Evolutionary conservation across 2,329 filamentous ascomycete species (phyloP).

Genomic region (Beauveria caledonica): DNA sequence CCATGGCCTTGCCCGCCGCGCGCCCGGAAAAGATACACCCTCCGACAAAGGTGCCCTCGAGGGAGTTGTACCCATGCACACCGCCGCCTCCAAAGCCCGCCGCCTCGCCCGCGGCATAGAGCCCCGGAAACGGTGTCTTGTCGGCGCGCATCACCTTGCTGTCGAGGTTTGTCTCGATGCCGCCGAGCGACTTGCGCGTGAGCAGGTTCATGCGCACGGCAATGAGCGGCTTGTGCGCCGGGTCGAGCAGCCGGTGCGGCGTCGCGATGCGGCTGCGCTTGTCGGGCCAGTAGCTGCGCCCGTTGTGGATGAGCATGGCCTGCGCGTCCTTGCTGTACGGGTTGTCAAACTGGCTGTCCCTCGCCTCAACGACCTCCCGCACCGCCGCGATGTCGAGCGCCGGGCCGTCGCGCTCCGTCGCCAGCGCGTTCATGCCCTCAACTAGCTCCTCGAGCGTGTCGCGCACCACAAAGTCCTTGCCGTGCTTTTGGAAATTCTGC

Average conservation of each 20-base stretch:
- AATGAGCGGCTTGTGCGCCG: slow-evolving; percentile 48
- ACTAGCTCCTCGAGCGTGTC: slow-evolving; percentile 48
- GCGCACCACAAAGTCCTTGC: slow-evolving; percentile 51
- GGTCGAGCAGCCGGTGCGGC: slow-evolving; percentile 47
- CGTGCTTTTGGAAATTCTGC: slow-evolving; percentile 50
- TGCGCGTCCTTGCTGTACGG: slow-evolving; percentile 52
- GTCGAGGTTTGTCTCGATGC: slow-evolving; percentile 50
- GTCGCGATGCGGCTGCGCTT: slow-evolving; percentile 40
- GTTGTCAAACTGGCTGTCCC: slow-evolving; percentile 50
- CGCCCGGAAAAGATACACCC: slow-evolving; percentile 56
- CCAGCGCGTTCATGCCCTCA: slow-evolving; percentile 50
- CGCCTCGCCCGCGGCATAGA: slow-evolving; percentile 53
- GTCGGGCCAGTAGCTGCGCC: slow-evolving; percentile 48
- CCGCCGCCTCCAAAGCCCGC: slow-evolving; percentile 55
- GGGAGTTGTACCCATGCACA: slow-evolving; percentile 53
- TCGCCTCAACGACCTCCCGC: slow-evolving; percentile 39
- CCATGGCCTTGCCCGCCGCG: slow-evolving; percentile 47
- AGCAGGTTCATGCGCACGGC: slow-evolving; percentile 53
- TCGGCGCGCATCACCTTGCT: slow-evolving; percentile 48
- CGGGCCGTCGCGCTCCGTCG: slow-evolving; percentile 36
- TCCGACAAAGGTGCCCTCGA: slow-evolving; percentile 55
- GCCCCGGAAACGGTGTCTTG: slow-evolving; percentile 37
- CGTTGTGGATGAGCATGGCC: slow-evolving; percentile 53
- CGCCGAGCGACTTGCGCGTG: slow-evolving; percentile 52
- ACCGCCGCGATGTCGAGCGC: slow-evolving; percentile 37